phyloP scores from a whole-genome alignment of 768 basidiomycete genomes.

The Postia placenta region DNA sequence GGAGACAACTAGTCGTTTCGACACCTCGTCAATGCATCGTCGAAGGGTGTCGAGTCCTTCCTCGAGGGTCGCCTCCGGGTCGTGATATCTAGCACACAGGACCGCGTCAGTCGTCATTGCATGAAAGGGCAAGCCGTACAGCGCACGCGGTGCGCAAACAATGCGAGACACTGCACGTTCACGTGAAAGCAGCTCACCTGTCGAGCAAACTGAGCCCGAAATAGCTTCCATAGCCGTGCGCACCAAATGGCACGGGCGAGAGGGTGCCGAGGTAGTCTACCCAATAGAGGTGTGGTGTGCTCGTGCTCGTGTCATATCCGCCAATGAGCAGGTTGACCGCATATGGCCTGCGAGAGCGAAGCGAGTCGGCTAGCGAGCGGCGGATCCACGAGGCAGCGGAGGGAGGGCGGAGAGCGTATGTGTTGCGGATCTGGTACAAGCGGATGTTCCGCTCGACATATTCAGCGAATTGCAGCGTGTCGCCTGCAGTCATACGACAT shows the following conservation, averaged over 20 bases:
- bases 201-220: constrained; percentile 91
- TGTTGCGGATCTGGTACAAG: constrained; percentile 92
- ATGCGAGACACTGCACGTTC: background rate
- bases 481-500: constrained; percentile 49
- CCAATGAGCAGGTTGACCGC: constrained; percentile 89
- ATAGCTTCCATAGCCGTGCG: constrained; percentile 93
- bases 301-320: constrained; percentile 78
- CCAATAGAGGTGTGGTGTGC: constrained; percentile 84
- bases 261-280: constrained; percentile 93
- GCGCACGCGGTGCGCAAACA: no score
- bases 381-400: constrained; percentile 96
- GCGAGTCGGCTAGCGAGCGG: constrained; percentile 77
- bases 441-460: constrained; percentile 94
- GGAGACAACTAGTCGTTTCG: constrained; percentile 75
- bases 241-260: constrained; percentile 84
- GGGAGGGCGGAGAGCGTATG: constrained; percentile 81
- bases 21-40: constrained; percentile 85
- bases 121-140: no score
- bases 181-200: constrained; percentile 42
- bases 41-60: constrained; percentile 80
- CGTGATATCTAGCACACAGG: constrained; percentile 65
- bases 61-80: constrained; percentile 78
- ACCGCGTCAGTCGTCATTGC: no score
- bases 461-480: constrained; percentile 95
- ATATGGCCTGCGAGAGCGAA: constrained; percentile 86